Percentiles rank a stretch among this genome's conserved stretches.
phyloP scores from a whole-genome alignment of 768 basidiomycete genomes.

The Tylopilus rubrobrunneus region DNA sequence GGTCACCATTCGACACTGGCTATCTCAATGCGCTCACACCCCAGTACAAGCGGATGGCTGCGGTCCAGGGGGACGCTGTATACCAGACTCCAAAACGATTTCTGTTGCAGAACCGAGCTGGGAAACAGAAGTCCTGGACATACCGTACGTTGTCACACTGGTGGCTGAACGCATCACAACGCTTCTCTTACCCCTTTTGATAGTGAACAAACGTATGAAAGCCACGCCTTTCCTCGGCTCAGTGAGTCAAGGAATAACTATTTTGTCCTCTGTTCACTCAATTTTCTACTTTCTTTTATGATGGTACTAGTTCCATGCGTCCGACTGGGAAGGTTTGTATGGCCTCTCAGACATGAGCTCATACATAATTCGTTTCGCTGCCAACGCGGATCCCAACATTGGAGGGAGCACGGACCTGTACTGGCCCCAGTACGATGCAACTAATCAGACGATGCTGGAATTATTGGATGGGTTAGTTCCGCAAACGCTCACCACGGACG shows the following conservation, averaged over 20 bases:
- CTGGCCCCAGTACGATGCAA: conserved; percentile 43
- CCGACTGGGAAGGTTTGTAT: conserved; percentile 43
- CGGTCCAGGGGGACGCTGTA: conserved; percentile 46
- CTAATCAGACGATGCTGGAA: conserved; percentile 18
- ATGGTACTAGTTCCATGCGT: conserved; percentile 35
- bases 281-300: not conserved
- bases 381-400: conserved; percentile 37
- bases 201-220: conserved; percentile 46
- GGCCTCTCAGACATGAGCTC: conserved; percentile 41
- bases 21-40: conserved; percentile 40
- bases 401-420: conserved; percentile 24
- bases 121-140: conserved; percentile 39
- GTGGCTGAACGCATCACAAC: not conserved
- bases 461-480: conserved; percentile 29
- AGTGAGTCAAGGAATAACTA: conserved; percentile 31
- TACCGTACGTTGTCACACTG: conserved; percentile 6
- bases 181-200: too few relatives aligned
- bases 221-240: conserved; percentile 40
- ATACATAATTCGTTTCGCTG: conserved; percentile 24
- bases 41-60: conserved; percentile 49
- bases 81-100: conserved; percentile 47
- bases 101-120: conserved; percentile 37
- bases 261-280: not conserved
- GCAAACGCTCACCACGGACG: conserved; percentile 40
- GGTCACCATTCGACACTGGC: conserved; percentile 53